Conservation (phyloP, 2,329 filamentous ascomycete genomes). For the Emericellopsis atlantica region DNA sequence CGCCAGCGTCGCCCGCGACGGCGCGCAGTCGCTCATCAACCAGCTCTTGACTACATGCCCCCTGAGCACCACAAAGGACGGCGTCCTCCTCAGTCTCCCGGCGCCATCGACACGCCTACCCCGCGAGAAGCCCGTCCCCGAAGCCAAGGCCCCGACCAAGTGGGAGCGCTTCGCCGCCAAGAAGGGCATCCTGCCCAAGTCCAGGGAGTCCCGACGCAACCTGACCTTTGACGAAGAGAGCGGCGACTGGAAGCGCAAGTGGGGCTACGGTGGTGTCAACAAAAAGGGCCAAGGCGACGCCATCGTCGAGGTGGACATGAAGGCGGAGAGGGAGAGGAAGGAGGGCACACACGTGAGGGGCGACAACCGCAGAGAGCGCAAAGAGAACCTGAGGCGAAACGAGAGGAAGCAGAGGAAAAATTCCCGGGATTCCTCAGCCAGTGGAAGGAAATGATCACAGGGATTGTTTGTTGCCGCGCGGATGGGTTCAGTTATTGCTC, state of each 20-base stretch:
- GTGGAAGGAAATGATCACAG: constrained; percentile 3
- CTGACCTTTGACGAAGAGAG: constrained; percentile 72
- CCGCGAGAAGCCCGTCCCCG: constrained; percentile 83
- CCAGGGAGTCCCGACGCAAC: constrained; percentile 60
- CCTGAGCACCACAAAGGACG: constrained; percentile 53
- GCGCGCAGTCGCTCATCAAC: constrained; percentile 85
- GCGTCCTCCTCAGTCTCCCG: constrained; percentile 73
- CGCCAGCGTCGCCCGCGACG: constrained; percentile 66
- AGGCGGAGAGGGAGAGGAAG: constrained; percentile 51
- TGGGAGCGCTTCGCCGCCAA: constrained; percentile 95
- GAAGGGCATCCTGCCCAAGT: constrained; percentile 91
- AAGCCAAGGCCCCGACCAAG: constrained; percentile 71
- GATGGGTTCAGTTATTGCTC: neutral
- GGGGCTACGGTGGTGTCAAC: constrained; percentile 88
- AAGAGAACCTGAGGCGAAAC: constrained; percentile 59
- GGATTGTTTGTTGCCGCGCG: neutral
- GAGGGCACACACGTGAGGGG: constrained; percentile 48
- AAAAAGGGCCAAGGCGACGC: constrained; percentile 75
- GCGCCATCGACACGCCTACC: constrained; percentile 58
- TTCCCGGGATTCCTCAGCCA: constrained; percentile 29
- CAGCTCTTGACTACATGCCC: constrained; percentile 84
- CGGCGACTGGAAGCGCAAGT: constrained; percentile 85
- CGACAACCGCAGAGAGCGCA: constrained; percentile 50
- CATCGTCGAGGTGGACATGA: constrained; percentile 83
- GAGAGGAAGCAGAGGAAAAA: constrained; percentile 60